These are phyloP conservation scores for Lithospermum erythrorhizon DNA, from an alignment of 257 asterid species.

Conservation along the genomic window DNA sequence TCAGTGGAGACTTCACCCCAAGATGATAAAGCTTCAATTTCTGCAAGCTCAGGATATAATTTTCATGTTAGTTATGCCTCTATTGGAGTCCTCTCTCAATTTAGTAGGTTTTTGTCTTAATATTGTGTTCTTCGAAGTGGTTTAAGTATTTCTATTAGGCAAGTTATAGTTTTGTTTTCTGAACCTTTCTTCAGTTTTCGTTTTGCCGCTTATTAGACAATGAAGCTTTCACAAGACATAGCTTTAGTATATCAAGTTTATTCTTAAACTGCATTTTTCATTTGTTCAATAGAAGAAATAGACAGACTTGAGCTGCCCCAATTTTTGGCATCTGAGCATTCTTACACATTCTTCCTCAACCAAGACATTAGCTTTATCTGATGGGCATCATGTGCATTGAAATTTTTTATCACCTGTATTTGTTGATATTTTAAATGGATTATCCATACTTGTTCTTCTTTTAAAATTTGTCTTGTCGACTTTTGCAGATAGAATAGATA, in stretches of 20 bases:
- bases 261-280: neutral
- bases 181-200: neutral
- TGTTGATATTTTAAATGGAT: no score
- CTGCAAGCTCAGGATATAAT: slow-evolving; percentile 14
- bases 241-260: no score
- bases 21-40: slow-evolving; percentile 52
- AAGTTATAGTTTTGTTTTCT: neutral
- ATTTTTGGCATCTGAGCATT: neutral
- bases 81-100: slow-evolving; percentile 1
- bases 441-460: neutral
- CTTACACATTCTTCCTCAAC: neutral
- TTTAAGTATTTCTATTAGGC: no score
- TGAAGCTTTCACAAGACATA: neutral
- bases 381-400: no score
- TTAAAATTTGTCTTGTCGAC: no score
- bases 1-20: slow-evolving; percentile 76
- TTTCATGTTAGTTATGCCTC: slow-evolving; percentile 9
- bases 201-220: neutral
- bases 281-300: neutral
- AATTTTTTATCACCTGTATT: neutral
- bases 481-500: neutral
- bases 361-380: neutral
- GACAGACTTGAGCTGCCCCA: neutral
- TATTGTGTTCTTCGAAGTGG: no score
- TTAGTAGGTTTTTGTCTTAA: neutral